Percentiles rank a stretch among this genome's conserved stretches.
Evolutionary conservation across 805 yeast genomes (phyloP).

Genomic region (Candida ipomoeae): DNA sequence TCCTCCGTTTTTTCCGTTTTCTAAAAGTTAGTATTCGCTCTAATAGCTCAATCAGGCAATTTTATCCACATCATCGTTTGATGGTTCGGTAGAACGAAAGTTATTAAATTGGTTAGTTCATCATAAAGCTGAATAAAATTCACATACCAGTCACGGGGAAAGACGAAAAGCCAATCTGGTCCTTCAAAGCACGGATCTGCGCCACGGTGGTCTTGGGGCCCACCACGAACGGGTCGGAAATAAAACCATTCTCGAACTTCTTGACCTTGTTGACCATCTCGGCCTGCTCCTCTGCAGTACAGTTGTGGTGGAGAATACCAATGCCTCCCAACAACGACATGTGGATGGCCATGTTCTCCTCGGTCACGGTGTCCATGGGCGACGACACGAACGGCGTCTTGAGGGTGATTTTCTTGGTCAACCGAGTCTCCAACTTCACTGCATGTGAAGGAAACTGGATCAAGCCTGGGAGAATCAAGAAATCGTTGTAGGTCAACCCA

Average conservation of each 20-base stretch:
- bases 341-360: conserved; percentile 94
- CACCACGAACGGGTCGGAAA: conserved; percentile 87
- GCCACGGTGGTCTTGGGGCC: conserved; percentile 73
- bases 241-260: conserved; percentile 96
- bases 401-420: conserved; percentile 88
- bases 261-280: conserved; percentile 96
- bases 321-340: conserved; percentile 99
- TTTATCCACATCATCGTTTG: conserved; percentile 95
- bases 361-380: conserved; percentile 99
- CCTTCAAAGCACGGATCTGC: conserved; percentile 70
- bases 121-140: conserved; percentile 32
- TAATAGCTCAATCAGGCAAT: conserved; percentile 19
- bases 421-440: conserved; percentile 76
- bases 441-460: conserved; percentile 78
- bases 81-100: conserved; percentile 99
- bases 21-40: conserved; percentile 39
- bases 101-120: conserved; percentile 58
- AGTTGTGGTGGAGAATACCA: conserved; percentile 97
- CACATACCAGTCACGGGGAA: conserved; percentile 99
- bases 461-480: conserved; percentile 92
- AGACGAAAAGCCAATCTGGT: conserved; percentile 83
- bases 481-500: conserved; percentile 96
- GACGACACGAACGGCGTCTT: conserved; percentile 95
- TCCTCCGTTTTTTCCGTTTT: conserved; percentile 79
- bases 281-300: conserved; percentile 95